Conservation (phyloP, 2,329 filamentous ascomycete genomes). For the Pyrenophora tritici-repentis region DNA sequence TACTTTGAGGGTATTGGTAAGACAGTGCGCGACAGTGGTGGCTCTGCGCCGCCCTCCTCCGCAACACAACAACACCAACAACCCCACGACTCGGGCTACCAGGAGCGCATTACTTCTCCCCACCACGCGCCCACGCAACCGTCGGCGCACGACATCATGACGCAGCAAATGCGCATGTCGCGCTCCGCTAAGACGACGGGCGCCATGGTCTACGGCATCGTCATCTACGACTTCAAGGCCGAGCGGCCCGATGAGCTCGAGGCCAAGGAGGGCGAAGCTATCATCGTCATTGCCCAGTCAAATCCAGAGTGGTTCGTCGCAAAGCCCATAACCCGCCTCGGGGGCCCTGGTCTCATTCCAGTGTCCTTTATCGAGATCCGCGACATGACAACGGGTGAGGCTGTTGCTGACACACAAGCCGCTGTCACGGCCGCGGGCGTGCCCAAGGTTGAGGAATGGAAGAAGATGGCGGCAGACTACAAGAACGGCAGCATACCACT, state of each 20-base stretch:
- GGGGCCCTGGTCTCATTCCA: conserved; percentile 91
- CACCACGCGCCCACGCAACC: conserved; percentile 31
- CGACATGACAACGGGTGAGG: conserved; percentile 86
- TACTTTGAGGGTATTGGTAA: conserved; percentile 94
- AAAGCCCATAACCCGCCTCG: conserved; percentile 97
- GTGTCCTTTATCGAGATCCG: conserved; percentile 96
- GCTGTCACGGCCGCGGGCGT: conserved; percentile 89
- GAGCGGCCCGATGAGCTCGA: conserved; percentile 95
- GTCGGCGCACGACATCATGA: conserved; percentile 36
- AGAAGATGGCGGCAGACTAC: conserved; percentile 98
- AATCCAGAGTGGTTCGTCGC: conserved; percentile 99
- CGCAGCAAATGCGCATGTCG: conserved; percentile 42
- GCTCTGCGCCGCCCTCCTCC: conserved; percentile 48
- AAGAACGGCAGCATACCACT: conserved; percentile 98
- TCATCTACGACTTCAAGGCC: conserved; percentile 95
- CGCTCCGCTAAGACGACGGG: conserved; percentile 62
- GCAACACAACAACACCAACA: conserved; percentile 53
- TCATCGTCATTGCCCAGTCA: conserved; percentile 97
- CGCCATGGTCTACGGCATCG: conserved; percentile 93
- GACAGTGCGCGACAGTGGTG: conserved; percentile 83
- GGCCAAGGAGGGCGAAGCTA: conserved; percentile 91
- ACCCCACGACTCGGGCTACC: conserved; percentile 91
- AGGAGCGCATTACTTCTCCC: conserved; percentile 55
- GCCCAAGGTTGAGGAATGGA: conserved; percentile 97
- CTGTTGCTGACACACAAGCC: conserved; percentile 80